These are phyloP conservation scores for Phytophthora nicotianae DNA, from an alignment of 352 stramenopile species.

Conservation along the genomic window DNA sequence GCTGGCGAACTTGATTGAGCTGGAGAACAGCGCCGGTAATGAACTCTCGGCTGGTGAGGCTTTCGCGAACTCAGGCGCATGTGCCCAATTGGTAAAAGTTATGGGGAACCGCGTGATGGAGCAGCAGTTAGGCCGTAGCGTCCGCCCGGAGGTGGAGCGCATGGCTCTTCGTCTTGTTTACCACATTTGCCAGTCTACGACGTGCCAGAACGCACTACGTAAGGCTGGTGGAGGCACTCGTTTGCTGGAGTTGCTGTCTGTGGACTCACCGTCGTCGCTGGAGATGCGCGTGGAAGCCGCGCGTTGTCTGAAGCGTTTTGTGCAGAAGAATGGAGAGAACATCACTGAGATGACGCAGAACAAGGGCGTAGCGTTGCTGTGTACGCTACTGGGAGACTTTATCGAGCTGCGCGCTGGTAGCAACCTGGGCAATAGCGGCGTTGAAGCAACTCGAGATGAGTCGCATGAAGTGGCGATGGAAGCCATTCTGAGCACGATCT, in stretches of 20 bases:
- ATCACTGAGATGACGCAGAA: conserved; percentile 66
- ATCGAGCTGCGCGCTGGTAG: conserved; percentile 46
- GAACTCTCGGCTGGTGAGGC: conserved; percentile 66
- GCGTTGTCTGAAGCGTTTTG: conserved; percentile 74
- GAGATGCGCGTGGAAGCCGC: conserved; percentile 72
- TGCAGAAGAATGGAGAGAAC: conserved; percentile 76
- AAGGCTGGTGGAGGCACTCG: conserved; percentile 54
- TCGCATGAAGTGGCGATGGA: conserved; percentile 72
- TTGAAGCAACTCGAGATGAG: conserved; percentile 45
- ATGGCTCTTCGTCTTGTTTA: conserved; percentile 78
- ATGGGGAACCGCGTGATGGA: conserved; percentile 69
- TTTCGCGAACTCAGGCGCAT: conserved; percentile 68
- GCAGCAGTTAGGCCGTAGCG: conserved; percentile 46
- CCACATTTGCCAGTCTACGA: conserved; percentile 67
- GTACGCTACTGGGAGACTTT: conserved; percentile 61
- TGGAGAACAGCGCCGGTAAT: conserved; percentile 77
- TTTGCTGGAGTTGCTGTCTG: conserved; percentile 61
- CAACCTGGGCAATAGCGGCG: conserved; percentile 25
- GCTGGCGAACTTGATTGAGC: conserved; percentile 74
- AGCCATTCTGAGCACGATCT: conserved; percentile 76
- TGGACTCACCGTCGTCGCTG: conserved; percentile 52
- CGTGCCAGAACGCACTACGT: conserved; percentile 73
- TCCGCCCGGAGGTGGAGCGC: conserved; percentile 65
- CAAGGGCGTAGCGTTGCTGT: conserved; percentile 60
- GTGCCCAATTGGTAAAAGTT: conserved; percentile 56